Conservation (phyloP, 768 basidiomycete species). For the Glaciozyma antarctica region DNA sequence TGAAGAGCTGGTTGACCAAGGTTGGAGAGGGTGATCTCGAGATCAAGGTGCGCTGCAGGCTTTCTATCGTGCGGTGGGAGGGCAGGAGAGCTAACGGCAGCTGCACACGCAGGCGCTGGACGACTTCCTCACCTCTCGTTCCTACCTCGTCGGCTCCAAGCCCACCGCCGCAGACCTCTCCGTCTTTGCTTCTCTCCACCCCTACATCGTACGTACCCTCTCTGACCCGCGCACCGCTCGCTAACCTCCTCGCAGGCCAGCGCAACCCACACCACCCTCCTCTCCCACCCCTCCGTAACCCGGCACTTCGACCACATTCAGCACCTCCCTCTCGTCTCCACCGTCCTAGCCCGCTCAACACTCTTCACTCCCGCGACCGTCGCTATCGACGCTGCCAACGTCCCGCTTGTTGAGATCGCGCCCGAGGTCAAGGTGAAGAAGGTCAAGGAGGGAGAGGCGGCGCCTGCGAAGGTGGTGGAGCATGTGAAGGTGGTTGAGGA, state of each 20-base stretch:
- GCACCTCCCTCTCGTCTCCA: constrained; percentile 53
- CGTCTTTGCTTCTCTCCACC: constrained; percentile 79
- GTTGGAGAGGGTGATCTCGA: constrained; percentile 40
- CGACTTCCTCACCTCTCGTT: constrained; percentile 59
- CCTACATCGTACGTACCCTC: constrained; percentile 54
- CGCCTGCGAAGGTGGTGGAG: constrained; percentile 44
- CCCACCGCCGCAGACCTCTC: constrained; percentile 84
- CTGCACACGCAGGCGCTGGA: constrained; percentile 54
- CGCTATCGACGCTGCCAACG: constrained; percentile 60
- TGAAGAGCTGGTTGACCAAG: constrained; percentile 62
- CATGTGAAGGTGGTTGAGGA: constrained; percentile 42
- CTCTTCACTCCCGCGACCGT: constrained; percentile 47
- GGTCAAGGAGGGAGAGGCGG: constrained; percentile 49
- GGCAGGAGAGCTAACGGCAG: background rate
- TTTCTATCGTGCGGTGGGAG: background rate
- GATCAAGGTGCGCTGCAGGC: constrained; percentile 17
- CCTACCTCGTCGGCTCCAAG: constrained; percentile 74
- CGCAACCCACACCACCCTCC: constrained; percentile 61
- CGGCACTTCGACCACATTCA: constrained; percentile 97
- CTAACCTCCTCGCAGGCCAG: constrained; percentile 48
- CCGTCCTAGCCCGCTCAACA: constrained; percentile 44
- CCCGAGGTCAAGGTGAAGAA: constrained; percentile 57
- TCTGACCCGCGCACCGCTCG: background rate
- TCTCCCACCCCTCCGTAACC: constrained; percentile 67
- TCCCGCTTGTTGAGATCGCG: constrained; percentile 66